These are phyloP conservation scores for Candida sphagnicola DNA, from an alignment of 805 yeast species.

Conservation along the genomic window DNA sequence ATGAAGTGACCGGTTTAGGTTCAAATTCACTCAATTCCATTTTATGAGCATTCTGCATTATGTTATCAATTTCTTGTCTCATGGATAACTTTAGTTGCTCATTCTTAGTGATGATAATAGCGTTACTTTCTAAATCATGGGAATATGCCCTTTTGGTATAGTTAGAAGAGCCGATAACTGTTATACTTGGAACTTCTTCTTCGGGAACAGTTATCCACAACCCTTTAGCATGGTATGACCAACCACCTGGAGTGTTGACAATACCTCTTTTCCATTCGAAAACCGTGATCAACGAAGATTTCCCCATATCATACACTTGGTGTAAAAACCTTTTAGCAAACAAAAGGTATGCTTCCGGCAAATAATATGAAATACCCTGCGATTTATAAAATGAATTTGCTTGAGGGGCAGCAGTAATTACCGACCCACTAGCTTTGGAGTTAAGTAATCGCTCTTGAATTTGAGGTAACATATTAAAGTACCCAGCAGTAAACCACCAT, in stretches of 20 bases:
- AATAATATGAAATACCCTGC: constrained; percentile 69
- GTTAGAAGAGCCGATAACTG: constrained; percentile 89
- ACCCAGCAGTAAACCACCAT: constrained; percentile 95
- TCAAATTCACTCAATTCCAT: constrained; percentile 59
- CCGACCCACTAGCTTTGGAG: constrained; percentile 57
- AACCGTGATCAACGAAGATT: constrained; percentile 46
- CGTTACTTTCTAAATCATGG: constrained; percentile 85
- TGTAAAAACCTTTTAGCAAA: constrained; percentile 67
- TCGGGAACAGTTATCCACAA: constrained; percentile 71
- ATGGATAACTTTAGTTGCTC: constrained; percentile 51
- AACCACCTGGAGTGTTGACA: constrained; percentile 77
- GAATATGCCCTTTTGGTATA: constrained; percentile 88
- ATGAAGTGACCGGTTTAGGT: constrained; percentile 26
- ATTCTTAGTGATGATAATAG: constrained; percentile 71
- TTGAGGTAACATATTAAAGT: constrained; percentile 84
- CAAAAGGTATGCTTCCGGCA: constrained; percentile 85
- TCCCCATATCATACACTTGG: constrained; percentile 41
- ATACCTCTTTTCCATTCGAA: constrained; percentile 86
- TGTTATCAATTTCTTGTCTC: constrained; percentile 59
- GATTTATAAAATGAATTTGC: constrained; percentile 93
- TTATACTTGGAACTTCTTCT: constrained; percentile 59
- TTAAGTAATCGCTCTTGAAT: constrained; percentile 56
- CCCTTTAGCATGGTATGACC: constrained; percentile 99
- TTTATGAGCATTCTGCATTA: constrained; percentile 48
- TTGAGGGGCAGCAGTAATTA: constrained; percentile 88